Conservation (phyloP, 257 asterid species). For the Lavandula angustifolia region DNA sequence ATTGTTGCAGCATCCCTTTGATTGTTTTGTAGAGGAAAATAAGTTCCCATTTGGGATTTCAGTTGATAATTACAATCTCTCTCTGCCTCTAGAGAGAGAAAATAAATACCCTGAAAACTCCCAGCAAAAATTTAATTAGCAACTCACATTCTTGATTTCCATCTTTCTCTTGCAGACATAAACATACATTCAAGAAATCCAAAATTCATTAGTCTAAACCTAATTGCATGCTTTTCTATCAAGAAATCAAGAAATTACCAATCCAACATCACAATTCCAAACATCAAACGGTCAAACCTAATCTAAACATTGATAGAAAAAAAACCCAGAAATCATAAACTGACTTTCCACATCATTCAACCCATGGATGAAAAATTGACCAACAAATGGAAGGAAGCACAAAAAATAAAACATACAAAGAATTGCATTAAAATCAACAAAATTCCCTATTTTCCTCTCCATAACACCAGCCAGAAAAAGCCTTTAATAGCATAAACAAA, state of each 20-base stretch:
- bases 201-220: constrained; percentile 12
- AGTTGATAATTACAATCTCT: constrained; percentile 14
- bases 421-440: constrained; percentile 21
- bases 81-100: constrained; percentile 24
- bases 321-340: constrained; percentile 7
- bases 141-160: not conserved
- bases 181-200: constrained; percentile 22
- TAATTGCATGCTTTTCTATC: constrained; percentile 12
- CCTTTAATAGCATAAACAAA: no score
- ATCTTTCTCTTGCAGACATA: constrained; percentile 4
- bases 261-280: constrained; percentile 8
- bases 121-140: not conserved
- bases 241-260: not conserved
- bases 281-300: constrained; percentile 7
- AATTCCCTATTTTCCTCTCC: not conserved
- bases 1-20: constrained; percentile 54
- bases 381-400: constrained; percentile 2
- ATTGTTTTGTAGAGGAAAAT: constrained; percentile 54
- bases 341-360: constrained; percentile 14
- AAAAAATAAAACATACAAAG: not conserved
- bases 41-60: constrained; percentile 48
- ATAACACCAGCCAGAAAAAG: not conserved
- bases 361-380: constrained; percentile 15
- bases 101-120: constrained; percentile 29
- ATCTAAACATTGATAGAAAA: not conserved